Base-by-base conservation (phyloP, 441 rosid species). In the Eutrema salsugineum region DNA sequence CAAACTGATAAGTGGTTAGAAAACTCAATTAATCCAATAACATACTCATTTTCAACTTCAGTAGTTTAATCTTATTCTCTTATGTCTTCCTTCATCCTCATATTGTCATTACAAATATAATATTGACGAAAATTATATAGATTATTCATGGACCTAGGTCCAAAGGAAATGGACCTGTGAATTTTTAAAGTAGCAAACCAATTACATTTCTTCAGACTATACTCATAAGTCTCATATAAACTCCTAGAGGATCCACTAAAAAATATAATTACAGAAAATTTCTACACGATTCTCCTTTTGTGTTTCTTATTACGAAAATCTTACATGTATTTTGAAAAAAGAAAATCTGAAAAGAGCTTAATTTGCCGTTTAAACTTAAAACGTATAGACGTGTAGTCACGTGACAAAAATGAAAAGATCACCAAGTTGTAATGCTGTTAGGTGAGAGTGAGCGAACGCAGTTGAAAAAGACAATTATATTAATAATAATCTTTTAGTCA, bases 351-450 rank as follows among this genome's bases (percentile, higher is more conserved):
- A 10, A 12, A 68, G 9, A 56, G 11, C 6, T 38, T n/a, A n/a
- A n/a, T n/a, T 61, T 40, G 2, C 35, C 12, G 32, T 50, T 40
- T 5, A 38, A 60, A 51, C 10, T 50, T 40, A 8, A 38, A 60
- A 51, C 10, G 27, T 50, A 42, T 6, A 44, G 71, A 51, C 10
- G 27, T 50, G 32, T 6, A 44, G 71, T 46, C 44, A 17, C 59
- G 68, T 72, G 77, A 36, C 30, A 14, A 35, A 46, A 36, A 27
- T 24, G 17, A 64, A 72, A 72, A 55, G 40, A 56, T 24, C 17
- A 56, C 48, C 71, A 72, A 64, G 65, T 24, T 56, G 59, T 64
- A 38, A 38, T 28, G 63, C 32, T 64, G 4, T 24, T 55, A 46
- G 58, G 71, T 46, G 70, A 35, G 65, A 47, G 24, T 39, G 17